These are phyloP conservation scores for Coemansia sp. DNA, from an alignment of 192 early-diverging fungal genomes.

Conservation along the genomic window DNA sequence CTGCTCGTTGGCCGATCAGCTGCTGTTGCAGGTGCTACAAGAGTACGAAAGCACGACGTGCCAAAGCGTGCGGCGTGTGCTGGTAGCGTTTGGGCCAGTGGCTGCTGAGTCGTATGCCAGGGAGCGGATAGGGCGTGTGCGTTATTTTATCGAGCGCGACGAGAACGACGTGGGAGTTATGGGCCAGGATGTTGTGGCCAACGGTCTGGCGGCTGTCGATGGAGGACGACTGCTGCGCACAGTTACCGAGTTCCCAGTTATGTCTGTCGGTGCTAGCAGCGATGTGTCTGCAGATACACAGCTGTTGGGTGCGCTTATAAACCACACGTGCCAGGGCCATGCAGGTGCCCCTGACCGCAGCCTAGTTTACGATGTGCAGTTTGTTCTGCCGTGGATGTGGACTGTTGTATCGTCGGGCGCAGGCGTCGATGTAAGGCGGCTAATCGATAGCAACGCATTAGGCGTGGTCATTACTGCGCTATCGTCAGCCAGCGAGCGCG, in stretches of 20 bases:
- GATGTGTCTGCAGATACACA: background rate
- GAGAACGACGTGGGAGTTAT: slow-evolving; percentile 46
- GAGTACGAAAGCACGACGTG: slow-evolving; percentile 39
- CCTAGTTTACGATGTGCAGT: slow-evolving; percentile 31
- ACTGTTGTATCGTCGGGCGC: slow-evolving; percentile 23
- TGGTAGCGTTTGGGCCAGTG: slow-evolving; percentile 36
- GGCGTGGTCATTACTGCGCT: slow-evolving; percentile 40
- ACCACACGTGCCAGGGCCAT: background rate
- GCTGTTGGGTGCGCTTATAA: background rate
- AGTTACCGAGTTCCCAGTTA: slow-evolving; percentile 30
- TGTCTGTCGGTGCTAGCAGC: background rate
- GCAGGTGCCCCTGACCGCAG: slow-evolving; percentile 1
- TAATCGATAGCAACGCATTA: slow-evolving; percentile 36
- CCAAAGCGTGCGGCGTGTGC: slow-evolving; percentile 45
- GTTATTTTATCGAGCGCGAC: slow-evolving; percentile 39
- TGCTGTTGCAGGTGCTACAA: slow-evolving; percentile 26
- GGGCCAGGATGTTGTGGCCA: slow-evolving; percentile 24
- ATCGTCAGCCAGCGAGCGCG: slow-evolving; percentile 25
- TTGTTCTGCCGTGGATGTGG: slow-evolving; percentile 46
- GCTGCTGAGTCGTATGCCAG: slow-evolving; percentile 20
- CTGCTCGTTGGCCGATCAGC: slow-evolving; percentile 16
- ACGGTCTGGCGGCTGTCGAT: slow-evolving; percentile 31
- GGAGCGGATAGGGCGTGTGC: slow-evolving; percentile 26
- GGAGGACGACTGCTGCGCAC: slow-evolving; percentile 24
- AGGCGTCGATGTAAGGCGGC: slow-evolving; percentile 13